A percentile compares a stretch with the other conserved stretches of the same genome.
These are phyloP conservation scores for Yamadazyma membranifaciens DNA, from an alignment of 1,139 yeast genomes.

Conservation along the genomic window DNA sequence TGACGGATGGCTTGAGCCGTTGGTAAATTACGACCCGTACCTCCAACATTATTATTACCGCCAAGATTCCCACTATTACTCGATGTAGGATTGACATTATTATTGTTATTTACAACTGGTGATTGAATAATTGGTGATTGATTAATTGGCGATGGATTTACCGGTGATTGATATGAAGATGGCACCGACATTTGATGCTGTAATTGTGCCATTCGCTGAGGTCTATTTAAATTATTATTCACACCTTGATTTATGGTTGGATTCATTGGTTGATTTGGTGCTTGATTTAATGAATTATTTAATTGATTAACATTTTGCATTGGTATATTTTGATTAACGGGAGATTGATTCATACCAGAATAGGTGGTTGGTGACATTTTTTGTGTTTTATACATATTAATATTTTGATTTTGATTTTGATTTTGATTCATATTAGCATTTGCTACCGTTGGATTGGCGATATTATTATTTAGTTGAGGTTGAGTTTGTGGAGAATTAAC, in stretches of 20 bases:
- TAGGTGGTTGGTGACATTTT: slow-evolving; percentile 11
- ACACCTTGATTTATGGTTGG: neutral
- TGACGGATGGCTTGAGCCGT: slow-evolving; percentile 18
- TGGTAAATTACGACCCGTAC: neutral
- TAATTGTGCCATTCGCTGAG: slow-evolving; percentile 17
- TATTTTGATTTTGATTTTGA: slow-evolving; percentile 9
- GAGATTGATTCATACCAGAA: slow-evolving; percentile 17
- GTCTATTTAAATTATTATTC: neutral
- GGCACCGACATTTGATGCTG: slow-evolving; percentile 27
- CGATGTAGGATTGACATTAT: no score
- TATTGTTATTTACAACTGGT: no score
- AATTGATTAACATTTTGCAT: slow-evolving; percentile 3
- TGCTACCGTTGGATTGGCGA: slow-evolving; percentile 16
- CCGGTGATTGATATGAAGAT: slow-evolving; percentile 24
- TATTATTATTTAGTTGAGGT: slow-evolving; percentile 12
- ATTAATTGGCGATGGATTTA: slow-evolving; percentile 19
- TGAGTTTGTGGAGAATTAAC: slow-evolving; percentile 9
- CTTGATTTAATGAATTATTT: slow-evolving; percentile 3
- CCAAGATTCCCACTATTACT: no score
- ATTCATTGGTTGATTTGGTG: slow-evolving; percentile 4
- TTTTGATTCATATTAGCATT: slow-evolving; percentile 5
- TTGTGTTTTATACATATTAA: slow-evolving; percentile 12
- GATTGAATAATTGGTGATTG: slow-evolving; percentile 5
- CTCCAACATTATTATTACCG: no score
- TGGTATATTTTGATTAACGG: slow-evolving; percentile 17